Percentiles rank a stretch among this genome's conserved stretches.
phyloP scores from a whole-genome alignment of 768 basidiomycete species.

The Tephrocybe sp. region DNA sequence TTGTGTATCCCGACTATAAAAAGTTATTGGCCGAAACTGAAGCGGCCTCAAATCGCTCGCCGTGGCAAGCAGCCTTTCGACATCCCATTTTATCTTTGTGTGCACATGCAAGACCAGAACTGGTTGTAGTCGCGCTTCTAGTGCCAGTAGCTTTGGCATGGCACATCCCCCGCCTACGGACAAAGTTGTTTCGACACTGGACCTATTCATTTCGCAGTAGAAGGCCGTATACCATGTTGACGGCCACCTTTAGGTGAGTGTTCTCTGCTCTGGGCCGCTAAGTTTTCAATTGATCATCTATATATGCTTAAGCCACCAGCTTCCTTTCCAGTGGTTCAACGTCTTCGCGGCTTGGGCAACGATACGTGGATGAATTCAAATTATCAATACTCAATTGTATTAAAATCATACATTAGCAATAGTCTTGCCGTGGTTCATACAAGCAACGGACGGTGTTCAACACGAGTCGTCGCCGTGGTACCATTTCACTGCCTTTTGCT shows the following conservation, averaged over 20 bases:
- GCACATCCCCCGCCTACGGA: slow-evolving; percentile 6
- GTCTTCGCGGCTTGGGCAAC: slow-evolving; percentile 5
- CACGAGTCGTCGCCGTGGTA: slow-evolving; percentile 11
- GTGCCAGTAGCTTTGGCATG: slow-evolving; percentile 5
- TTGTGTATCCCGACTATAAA: background rate
- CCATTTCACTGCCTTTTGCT: slow-evolving; percentile 8
- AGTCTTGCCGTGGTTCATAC: slow-evolving; percentile 3
- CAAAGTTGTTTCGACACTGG: slow-evolving; percentile 7
- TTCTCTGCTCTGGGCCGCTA: background rate
- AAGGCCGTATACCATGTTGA: slow-evolving; percentile 8
- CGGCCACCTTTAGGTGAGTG: slow-evolving; percentile 9
- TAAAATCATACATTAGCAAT: slow-evolving; percentile 2
- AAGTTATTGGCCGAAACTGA: background rate
- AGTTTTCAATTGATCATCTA: background rate
- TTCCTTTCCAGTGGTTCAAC: slow-evolving; percentile 9
- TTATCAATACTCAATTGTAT: background rate
- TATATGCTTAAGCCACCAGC: background rate
- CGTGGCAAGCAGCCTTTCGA: background rate
- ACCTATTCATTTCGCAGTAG: slow-evolving; percentile 8
- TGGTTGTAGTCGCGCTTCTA: background rate
- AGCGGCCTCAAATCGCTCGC: background rate
- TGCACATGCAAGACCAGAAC: slow-evolving; percentile 4
- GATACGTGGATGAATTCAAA: slow-evolving; percentile 1
- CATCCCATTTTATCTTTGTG: slow-evolving; percentile 2
- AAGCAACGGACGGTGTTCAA: background rate